A percentile compares a stretch with the other conserved stretches of the same genome.
phyloP scores from a whole-genome alignment of 2,329 filamentous ascomycete species.

The Pseudocercospora eumusae region DNA sequence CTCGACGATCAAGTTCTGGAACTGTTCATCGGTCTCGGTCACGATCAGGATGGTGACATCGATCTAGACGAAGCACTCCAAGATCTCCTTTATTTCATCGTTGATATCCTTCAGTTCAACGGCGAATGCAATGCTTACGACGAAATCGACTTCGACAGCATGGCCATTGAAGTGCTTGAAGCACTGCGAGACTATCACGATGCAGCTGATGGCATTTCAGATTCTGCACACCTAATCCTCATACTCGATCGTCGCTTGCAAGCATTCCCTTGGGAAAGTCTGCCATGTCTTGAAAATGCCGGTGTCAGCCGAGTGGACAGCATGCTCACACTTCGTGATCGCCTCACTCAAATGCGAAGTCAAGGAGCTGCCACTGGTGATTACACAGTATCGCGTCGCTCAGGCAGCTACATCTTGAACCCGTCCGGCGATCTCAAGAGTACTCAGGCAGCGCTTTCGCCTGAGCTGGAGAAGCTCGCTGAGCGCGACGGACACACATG shows the following conservation, averaged over 20 bases:
- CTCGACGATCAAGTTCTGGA: conserved; percentile 73
- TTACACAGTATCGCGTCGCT: conserved; percentile 52
- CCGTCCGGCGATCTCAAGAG: conserved; percentile 79
- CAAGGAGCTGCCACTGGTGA: background rate
- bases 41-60: conserved; percentile 64
- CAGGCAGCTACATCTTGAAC: conserved; percentile 82
- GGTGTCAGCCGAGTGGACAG: conserved; percentile 88
- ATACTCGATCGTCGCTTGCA: conserved; percentile 91
- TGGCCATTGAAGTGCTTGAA: conserved; percentile 85
- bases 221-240: conserved; percentile 72
- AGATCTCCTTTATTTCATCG: conserved; percentile 91
- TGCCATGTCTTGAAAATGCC: conserved; percentile 77
- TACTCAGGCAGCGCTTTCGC: conserved; percentile 74
- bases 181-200: conserved; percentile 77
- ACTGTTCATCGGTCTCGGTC: conserved; percentile 82
- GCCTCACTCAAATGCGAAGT: conserved; percentile 61
- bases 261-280: conserved; percentile 90
- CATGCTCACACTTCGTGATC: conserved; percentile 74
- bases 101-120: conserved; percentile 95
- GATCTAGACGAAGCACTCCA: conserved; percentile 88
- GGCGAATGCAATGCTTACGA: conserved; percentile 96
- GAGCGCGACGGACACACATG: conserved; percentile 50
- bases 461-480: conserved; percentile 56
- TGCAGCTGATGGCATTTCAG: conserved; percentile 40
- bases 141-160: conserved; percentile 91